phyloP scores from a whole-genome alignment of 2,329 filamentous ascomycete genomes.

The Diplodia mutila region DNA sequence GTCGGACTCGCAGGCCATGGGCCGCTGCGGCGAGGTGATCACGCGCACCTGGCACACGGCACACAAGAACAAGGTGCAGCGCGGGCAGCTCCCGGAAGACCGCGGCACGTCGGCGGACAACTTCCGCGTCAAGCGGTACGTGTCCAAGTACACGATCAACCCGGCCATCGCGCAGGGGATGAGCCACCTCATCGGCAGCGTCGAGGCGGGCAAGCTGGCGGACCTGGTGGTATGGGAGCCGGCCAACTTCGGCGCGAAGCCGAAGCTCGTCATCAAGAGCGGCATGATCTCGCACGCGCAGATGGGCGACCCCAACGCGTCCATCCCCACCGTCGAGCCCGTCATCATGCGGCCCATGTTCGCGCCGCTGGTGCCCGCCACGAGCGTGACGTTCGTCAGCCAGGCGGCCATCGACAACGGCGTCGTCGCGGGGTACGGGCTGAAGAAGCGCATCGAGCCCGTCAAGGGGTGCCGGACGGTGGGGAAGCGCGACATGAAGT shows the following conservation, averaged over 20 bases:
- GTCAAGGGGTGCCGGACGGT: conserved; percentile 76
- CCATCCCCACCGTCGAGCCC: conserved; percentile 84
- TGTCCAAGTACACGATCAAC: conserved; percentile 97
- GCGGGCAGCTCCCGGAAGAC: conserved; percentile 77
- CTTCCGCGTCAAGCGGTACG: conserved; percentile 86
- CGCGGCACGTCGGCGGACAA: conserved; percentile 81
- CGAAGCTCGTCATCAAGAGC: conserved; percentile 78
- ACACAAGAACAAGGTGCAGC: conserved; percentile 92
- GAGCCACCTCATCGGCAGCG: conserved; percentile 79
- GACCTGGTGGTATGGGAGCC: conserved; percentile 89
- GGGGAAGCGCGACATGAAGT: conserved; percentile 87
- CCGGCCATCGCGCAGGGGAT: conserved; percentile 91
- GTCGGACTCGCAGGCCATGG: conserved; percentile 95
- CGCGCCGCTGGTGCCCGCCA: conserved; percentile 70
- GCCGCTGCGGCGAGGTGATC: conserved; percentile 90
- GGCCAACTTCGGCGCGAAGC: conserved; percentile 85
- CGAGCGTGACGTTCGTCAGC: conserved; percentile 83
- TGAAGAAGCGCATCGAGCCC: conserved; percentile 79
- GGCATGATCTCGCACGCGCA: conserved; percentile 81
- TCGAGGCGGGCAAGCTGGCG: conserved; percentile 88
- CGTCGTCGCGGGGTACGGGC: conserved; percentile 69
- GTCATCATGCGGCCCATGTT: conserved; percentile 86
- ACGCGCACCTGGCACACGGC: conserved; percentile 95
- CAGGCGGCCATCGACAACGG: conserved; percentile 70
- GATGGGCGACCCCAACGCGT: conserved; percentile 66